Conservation (phyloP, 345 rosid genomes). For the Salix purpurea region DNA sequence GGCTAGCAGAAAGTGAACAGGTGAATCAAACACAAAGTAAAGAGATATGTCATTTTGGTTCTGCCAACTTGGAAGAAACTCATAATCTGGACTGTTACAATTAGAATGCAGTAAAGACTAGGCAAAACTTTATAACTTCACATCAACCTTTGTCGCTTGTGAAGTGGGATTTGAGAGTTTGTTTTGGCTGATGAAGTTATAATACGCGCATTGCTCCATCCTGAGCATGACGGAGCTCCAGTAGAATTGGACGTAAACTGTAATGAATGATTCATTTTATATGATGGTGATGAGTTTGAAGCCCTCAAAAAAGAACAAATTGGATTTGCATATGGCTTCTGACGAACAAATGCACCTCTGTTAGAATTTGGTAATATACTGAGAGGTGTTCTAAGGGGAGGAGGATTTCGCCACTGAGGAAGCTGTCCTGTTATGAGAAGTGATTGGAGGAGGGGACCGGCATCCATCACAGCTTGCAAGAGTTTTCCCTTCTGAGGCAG, state of each 20-base stretch:
- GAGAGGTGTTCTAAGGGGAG: conserved; percentile 21
- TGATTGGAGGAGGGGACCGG: conserved; percentile 36
- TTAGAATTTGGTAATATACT: conserved; percentile 2
- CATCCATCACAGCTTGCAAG: conserved; percentile 32
- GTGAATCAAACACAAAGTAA: not conserved
- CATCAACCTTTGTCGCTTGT: not conserved
- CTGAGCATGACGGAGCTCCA: not conserved
- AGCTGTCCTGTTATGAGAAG: conserved; percentile 31
- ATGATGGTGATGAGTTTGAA: not conserved
- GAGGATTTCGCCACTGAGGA: conserved; percentile 48
- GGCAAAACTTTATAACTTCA: not conserved
- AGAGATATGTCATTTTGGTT: not conserved
- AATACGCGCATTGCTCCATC: not conserved
- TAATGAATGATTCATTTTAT: not conserved
- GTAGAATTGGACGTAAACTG: not conserved
- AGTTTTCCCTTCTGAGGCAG: conserved; percentile 48
- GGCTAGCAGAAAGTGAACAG: not conserved
- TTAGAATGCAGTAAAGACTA: not conserved
- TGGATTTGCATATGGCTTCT: not conserved
- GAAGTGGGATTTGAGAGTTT: not conserved
- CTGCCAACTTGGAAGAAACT: not conserved
- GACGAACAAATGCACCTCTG: not conserved
- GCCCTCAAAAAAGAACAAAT: not conserved
- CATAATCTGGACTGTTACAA: not conserved
- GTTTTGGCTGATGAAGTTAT: not conserved